Percentiles rank a stretch among this genome's conserved stretches.
phyloP scores from a whole-genome alignment of 148 eudicot genomes.

The Diospyros kaki region DNA sequence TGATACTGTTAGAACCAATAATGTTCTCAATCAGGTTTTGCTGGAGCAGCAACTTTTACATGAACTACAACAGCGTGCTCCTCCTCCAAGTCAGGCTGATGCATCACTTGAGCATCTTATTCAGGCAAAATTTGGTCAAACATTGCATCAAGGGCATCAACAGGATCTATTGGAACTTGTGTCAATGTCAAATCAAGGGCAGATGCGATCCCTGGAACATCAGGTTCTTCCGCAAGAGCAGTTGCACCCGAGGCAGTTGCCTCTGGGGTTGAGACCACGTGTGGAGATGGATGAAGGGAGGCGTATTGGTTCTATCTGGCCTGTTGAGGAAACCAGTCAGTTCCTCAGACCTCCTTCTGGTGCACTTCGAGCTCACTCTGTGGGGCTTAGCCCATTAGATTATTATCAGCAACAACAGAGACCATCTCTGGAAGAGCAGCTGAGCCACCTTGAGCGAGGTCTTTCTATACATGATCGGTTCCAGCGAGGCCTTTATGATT shows the following conservation, averaged over 20 bases:
- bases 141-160: slow-evolving; percentile 54
- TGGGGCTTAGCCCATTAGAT: slow-evolving; percentile 56
- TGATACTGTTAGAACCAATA: slow-evolving; percentile 50
- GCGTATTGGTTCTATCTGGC: slow-evolving; percentile 50
- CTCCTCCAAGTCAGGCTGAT: slow-evolving; percentile 55
- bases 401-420: slow-evolving; percentile 70
- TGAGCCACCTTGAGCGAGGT: slow-evolving; percentile 61
- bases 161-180: slow-evolving; percentile 63
- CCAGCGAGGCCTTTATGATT: slow-evolving; percentile 69
- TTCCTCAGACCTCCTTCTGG: slow-evolving; percentile 44
- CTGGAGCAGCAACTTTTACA: slow-evolving; percentile 68
- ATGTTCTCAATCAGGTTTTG: slow-evolving; percentile 52
- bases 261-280: slow-evolving; percentile 65
- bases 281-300: slow-evolving; percentile 73
- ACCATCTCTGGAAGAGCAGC: slow-evolving; percentile 59
- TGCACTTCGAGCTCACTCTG: slow-evolving; percentile 46
- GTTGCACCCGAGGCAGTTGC: slow-evolving; percentile 61
- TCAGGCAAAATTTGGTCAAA: slow-evolving; percentile 67
- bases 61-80: slow-evolving; percentile 67
- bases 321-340: slow-evolving; percentile 56
- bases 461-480: slow-evolving; percentile 60
- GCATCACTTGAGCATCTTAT: slow-evolving; percentile 71
- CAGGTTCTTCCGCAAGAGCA: slow-evolving; percentile 78
- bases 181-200: slow-evolving; percentile 60
- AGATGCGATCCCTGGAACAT: slow-evolving; percentile 55